Conservation (phyloP, 2,329 filamentous ascomycete genomes). For the Lachnellula suecica region DNA sequence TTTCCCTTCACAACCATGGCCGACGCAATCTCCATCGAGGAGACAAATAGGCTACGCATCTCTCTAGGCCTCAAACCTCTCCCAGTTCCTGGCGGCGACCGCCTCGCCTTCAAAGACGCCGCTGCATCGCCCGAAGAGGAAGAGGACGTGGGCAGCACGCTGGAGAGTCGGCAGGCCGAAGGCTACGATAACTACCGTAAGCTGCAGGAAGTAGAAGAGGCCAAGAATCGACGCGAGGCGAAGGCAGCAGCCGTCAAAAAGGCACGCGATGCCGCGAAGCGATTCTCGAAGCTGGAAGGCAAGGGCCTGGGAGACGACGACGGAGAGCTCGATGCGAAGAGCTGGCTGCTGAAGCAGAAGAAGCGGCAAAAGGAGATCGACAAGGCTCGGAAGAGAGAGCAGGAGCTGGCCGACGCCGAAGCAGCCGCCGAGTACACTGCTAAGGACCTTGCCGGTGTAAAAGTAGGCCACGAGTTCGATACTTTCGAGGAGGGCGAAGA, state of each 20-base stretch:
- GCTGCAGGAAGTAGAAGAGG: constrained; percentile 66
- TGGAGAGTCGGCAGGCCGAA: constrained; percentile 76
- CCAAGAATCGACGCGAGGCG: constrained; percentile 77
- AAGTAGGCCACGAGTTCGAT: constrained; percentile 83
- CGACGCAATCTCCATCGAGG: constrained; percentile 78
- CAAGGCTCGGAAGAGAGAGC: constrained; percentile 68
- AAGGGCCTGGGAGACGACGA: constrained; percentile 80
- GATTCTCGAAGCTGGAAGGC: constrained; percentile 74
- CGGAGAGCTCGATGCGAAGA: constrained; percentile 69
- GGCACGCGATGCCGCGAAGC: constrained; percentile 80
- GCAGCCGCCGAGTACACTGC: constrained; percentile 76
- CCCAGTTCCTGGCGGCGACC: constrained; percentile 74
- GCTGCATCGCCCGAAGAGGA: constrained; percentile 57
- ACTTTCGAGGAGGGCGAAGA: constrained; percentile 82
- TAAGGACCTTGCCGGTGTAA: constrained; percentile 84
- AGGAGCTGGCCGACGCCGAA: constrained; percentile 77
- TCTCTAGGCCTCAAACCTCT: constrained; percentile 89
- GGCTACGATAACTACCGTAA: constrained; percentile 72
- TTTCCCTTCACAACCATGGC: too few species aligned
- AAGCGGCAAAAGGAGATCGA: constrained; percentile 92
- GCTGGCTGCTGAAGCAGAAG: constrained; percentile 87
- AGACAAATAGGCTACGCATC: constrained; percentile 88
- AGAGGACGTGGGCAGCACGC: constrained; percentile 74
- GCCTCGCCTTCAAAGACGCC: constrained; percentile 55
- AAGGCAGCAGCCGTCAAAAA: constrained; percentile 82